Conservation (phyloP, 2,329 filamentous ascomycete species). For the Arthrinium puccinioides region DNA sequence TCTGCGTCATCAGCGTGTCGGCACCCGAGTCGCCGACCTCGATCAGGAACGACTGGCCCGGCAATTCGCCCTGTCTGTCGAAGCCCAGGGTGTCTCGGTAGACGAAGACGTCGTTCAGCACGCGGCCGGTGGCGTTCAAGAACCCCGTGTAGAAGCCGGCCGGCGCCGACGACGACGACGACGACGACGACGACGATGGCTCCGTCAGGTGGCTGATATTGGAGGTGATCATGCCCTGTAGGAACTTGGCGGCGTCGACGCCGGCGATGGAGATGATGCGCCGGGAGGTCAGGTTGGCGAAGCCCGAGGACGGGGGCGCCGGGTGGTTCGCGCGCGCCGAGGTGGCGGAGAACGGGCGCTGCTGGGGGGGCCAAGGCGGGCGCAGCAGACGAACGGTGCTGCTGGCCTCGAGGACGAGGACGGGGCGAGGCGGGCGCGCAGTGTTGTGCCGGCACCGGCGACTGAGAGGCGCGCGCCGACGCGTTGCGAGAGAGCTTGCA, state of each 20-base stretch:
- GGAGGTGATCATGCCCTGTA: conserved; percentile 81
- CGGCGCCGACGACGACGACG: conserved; percentile 10
- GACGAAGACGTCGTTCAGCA: conserved; percentile 85
- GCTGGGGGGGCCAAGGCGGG: not conserved
- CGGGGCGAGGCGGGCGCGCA: too few relatives aligned
- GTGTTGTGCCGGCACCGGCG: not conserved
- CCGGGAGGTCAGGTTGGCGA: conserved; percentile 61
- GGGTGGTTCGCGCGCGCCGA: conserved; percentile 4
- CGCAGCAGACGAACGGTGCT: not conserved
- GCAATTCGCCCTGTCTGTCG: conserved; percentile 13
- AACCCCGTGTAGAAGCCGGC: conserved; percentile 73
- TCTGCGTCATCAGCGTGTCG: conserved; percentile 56
- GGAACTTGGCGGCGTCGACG: conserved; percentile 70
- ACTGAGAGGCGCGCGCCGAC: not conserved
- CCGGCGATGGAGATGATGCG: conserved; percentile 75
- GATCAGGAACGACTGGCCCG: conserved; percentile 57
- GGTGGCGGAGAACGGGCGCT: not conserved
- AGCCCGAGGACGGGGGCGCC: conserved; percentile 34
- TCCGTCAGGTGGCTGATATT: conserved; percentile 46
- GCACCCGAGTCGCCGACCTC: conserved; percentile 72
- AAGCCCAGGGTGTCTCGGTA: conserved; percentile 51
- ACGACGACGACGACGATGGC: conserved; percentile 20
- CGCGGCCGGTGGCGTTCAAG: conserved; percentile 74
- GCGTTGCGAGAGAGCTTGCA: conserved; percentile 1
- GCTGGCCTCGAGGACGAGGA: not conserved